phyloP scores from a whole-genome alignment of 2,329 filamentous ascomycete species.

The Verticillium isaacii region DNA sequence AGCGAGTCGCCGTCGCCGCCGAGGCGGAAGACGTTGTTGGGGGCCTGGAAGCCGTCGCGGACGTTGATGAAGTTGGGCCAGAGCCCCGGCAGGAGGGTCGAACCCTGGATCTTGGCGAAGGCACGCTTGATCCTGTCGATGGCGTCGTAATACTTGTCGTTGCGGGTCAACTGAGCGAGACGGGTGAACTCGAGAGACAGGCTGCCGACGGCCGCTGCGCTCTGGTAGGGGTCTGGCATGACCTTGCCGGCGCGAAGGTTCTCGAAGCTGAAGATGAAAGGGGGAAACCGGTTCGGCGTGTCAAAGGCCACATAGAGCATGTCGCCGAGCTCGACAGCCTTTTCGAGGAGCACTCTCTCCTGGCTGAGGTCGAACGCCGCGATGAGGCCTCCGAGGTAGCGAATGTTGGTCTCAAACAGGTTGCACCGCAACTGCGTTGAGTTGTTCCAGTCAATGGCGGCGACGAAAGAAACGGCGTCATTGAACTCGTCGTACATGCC shows the following conservation, averaged over 20 bases:
- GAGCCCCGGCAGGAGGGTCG: conserved; percentile 64
- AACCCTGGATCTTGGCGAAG: conserved; percentile 59
- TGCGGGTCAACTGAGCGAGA: conserved; percentile 66
- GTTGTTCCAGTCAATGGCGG: conserved; percentile 41
- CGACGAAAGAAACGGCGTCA: conserved; percentile 37
- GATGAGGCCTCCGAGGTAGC: conserved; percentile 65
- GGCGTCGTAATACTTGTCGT: conserved; percentile 71
- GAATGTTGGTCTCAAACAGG: conserved; percentile 67
- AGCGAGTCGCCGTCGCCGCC: conserved; percentile 36
- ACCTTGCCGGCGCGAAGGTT: conserved; percentile 9
- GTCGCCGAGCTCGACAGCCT: conserved; percentile 59
- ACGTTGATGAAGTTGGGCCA: conserved; percentile 65
- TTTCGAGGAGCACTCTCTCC: conserved; percentile 49
- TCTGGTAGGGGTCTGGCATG: conserved; percentile 21
- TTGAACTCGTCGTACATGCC: conserved; percentile 45
- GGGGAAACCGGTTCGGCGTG: conserved; percentile 64
- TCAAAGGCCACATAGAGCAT: conserved; percentile 64
- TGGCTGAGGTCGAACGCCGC: conserved; percentile 65
- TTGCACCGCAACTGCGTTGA: conserved; percentile 28
- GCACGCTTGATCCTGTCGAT: conserved; percentile 63
- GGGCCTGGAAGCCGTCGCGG: conserved; percentile 39
- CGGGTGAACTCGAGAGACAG: conserved; percentile 69
- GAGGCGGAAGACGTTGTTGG: conserved; percentile 25
- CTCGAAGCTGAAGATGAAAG: conserved; percentile 8
- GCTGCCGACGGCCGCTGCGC: conserved; percentile 52